Percentiles rank a stretch among this genome's conserved stretches.
Evolutionary conservation across 2,329 filamentous ascomycete species (phyloP).

Genomic region (Fusarium sp.): DNA sequence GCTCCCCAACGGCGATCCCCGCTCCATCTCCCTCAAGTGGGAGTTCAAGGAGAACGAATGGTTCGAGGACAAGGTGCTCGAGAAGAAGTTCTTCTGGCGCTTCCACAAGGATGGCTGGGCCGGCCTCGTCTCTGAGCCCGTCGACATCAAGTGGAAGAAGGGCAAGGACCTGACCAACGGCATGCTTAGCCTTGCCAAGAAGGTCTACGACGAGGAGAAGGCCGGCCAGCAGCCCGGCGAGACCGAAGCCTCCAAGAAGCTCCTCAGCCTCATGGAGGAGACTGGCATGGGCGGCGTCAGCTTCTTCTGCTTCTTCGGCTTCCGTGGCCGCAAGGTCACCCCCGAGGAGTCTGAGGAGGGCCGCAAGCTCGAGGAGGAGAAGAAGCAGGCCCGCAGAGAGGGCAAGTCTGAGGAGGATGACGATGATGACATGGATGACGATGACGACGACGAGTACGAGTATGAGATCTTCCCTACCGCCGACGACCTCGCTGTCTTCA

Average conservation of each 20-base stretch:
- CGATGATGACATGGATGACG: slow-evolving; percentile 63
- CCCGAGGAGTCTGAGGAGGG: slow-evolving; percentile 78
- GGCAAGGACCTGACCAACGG: slow-evolving; percentile 87
- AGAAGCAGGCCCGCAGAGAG: slow-evolving; percentile 62
- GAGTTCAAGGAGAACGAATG: slow-evolving; percentile 85
- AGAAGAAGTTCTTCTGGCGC: slow-evolving; percentile 94
- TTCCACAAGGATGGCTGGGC: slow-evolving; percentile 75
- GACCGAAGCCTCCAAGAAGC: slow-evolving; percentile 63
- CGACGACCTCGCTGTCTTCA: slow-evolving; percentile 82
- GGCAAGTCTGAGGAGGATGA: slow-evolving; percentile 63
- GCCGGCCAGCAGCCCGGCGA: slow-evolving; percentile 58
- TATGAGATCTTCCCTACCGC: slow-evolving; percentile 90
- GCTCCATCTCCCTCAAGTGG: slow-evolving; percentile 82
- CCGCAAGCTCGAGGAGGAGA: slow-evolving; percentile 70
- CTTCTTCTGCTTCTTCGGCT: slow-evolving; percentile 94
- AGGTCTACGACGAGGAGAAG: slow-evolving; percentile 73
- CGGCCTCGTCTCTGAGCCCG: slow-evolving; percentile 88
- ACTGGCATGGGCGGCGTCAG: slow-evolving; percentile 75
- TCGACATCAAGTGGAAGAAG: slow-evolving; percentile 86
- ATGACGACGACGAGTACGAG: slow-evolving; percentile 73
- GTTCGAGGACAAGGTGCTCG: slow-evolving; percentile 81
- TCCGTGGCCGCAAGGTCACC: slow-evolving; percentile 75
- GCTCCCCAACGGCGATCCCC: slow-evolving; percentile 80
- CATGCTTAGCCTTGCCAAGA: slow-evolving; percentile 78
- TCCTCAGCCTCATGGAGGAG: slow-evolving; percentile 68